Base-by-base conservation (phyloP, 176 grass and related monocot genomes). In the Coix lacrymajobi region DNA sequence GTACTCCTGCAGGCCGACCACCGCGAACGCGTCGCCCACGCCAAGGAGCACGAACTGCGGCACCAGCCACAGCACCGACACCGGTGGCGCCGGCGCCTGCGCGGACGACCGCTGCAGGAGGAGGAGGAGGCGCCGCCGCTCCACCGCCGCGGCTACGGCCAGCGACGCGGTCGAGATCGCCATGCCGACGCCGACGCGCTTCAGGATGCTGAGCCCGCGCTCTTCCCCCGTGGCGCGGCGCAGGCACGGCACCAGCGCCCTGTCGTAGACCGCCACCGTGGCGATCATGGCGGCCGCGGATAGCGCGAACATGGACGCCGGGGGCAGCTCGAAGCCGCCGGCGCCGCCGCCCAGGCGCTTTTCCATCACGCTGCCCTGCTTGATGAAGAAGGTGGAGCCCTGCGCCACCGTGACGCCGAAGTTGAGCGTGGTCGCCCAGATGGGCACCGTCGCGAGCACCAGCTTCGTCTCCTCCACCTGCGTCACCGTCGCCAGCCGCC, bases 391-490 rank as follows among this genome's bases (percentile, higher is more conserved):
- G 73, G 94, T 91, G 17, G 86, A 62, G 10, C 76, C 54, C 83
- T 93, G 93, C 1, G 80, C 71, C 43, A 77, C n/a, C n/a, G n/a
- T n/a, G n/a, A n/a, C n/a, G n/a, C n/a, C 63, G 44, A 46, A 46
- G 44, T 3, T 46, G 44, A 46, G 44, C 44, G 14, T 16, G 4
- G 14, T 16, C n/a, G n/a, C 43, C 94, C 94, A 96, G 69, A 96
- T 89, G 7, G 94, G 94, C 51, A 91, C 62, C 88, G 89, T 91
- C 2, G 85, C 69, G 26, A 96, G 30, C 40, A 96, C 62, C 44
- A 93, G 86, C 73, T 96, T 96, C 79, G 88, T 88, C 79, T 96
- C 94, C 90, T 96, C 94, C 33, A 96, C 94, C 71, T 96, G 88
- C 12, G 94, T 96, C 72, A 96, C 84, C 31, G 88, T 96, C 8